These are phyloP conservation scores for Candida michaelii DNA, from an alignment of 805 yeast species.

Conservation along the genomic window DNA sequence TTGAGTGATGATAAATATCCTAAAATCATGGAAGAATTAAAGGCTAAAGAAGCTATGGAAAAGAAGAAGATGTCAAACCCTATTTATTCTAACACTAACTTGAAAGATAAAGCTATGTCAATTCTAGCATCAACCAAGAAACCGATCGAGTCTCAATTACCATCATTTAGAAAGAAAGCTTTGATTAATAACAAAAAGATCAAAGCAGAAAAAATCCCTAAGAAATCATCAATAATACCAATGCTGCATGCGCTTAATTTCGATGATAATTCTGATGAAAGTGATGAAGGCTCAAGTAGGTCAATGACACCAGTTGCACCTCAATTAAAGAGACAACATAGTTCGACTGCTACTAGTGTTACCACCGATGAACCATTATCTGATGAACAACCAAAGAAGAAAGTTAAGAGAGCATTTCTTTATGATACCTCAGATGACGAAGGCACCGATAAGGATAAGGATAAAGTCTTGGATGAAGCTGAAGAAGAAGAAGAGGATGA, in stretches of 20 bases:
- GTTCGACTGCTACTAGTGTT: conserved; percentile 23
- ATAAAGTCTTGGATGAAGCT: conserved; percentile 10
- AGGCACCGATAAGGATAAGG: conserved; percentile 13
- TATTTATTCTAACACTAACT: conserved; percentile 14
- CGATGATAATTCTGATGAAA: conserved; percentile 34
- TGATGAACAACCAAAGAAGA: conserved; percentile 25
- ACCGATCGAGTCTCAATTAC: conserved; percentile 20
- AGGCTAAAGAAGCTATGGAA: conserved; percentile 23
- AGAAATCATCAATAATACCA: conserved; percentile 42
- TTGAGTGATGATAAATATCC: conserved; percentile 63
- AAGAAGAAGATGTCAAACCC: conserved; percentile 18
- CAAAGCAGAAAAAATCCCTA: conserved; percentile 18
- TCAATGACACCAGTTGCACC: conserved; percentile 33
- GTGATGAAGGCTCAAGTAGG: conserved; percentile 37
- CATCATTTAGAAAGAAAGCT: conserved; percentile 36
- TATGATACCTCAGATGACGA: conserved; percentile 37
- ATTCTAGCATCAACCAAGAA: conserved; percentile 22
- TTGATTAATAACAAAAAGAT: conserved; percentile 25
- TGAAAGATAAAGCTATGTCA: conserved; percentile 28
- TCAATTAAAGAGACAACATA: conserved; percentile 30
- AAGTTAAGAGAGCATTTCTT: conserved; percentile 21
- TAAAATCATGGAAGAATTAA: conserved; percentile 37
- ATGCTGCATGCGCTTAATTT: conserved; percentile 56
- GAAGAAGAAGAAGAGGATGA: conserved; percentile 23
- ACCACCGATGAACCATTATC: conserved; percentile 18